Percentiles rank a stretch among this genome's conserved stretches.
phyloP scores from a whole-genome alignment of 2,329 filamentous ascomycete genomes.

The Xylaria digitata region DNA sequence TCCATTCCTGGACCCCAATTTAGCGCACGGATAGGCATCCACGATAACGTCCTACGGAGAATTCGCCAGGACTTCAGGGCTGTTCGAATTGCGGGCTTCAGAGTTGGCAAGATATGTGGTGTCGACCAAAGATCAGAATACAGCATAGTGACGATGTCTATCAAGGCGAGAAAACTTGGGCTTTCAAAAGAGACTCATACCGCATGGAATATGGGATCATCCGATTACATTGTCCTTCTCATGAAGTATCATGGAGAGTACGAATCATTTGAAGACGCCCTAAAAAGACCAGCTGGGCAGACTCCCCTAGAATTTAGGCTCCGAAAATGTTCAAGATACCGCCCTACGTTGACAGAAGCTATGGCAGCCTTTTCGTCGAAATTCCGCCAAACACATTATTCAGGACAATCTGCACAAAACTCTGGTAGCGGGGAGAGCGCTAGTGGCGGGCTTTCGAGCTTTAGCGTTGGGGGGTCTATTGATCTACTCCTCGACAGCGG shows the following conservation, averaged over 20 bases:
- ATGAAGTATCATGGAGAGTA: conserved; percentile 74
- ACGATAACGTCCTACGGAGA: conserved; percentile 44
- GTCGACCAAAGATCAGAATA: conserved; percentile 55
- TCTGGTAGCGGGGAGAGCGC: conserved; percentile 26
- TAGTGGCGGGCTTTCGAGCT: conserved; percentile 57
- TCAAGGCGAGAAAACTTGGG: conserved; percentile 75
- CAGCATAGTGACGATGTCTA: conserved; percentile 72
- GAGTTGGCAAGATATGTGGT: conserved; percentile 70
- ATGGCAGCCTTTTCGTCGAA: conserved; percentile 58
- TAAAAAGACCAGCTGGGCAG: conserved; percentile 53
- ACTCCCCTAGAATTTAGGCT: conserved; percentile 68
- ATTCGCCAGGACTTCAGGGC: conserved; percentile 70
- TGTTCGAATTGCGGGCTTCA: conserved; percentile 75
- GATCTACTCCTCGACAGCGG: conserved; percentile 74
- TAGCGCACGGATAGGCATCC: background rate
- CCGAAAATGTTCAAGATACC: conserved; percentile 77
- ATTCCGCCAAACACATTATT: background rate
- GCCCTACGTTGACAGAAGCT: conserved; percentile 70
- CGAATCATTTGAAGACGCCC: conserved; percentile 65
- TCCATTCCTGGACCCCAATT: conserved; percentile 43
- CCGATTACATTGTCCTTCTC: conserved; percentile 79
- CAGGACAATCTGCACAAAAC: background rate
- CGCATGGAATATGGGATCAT: conserved; percentile 76
- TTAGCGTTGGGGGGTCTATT: conserved; percentile 79
- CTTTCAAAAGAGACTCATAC: conserved; percentile 79